These are phyloP conservation scores for Volvariella surrecta DNA, from an alignment of 1,284 basidiomycete genomes.

Conservation along the genomic window DNA sequence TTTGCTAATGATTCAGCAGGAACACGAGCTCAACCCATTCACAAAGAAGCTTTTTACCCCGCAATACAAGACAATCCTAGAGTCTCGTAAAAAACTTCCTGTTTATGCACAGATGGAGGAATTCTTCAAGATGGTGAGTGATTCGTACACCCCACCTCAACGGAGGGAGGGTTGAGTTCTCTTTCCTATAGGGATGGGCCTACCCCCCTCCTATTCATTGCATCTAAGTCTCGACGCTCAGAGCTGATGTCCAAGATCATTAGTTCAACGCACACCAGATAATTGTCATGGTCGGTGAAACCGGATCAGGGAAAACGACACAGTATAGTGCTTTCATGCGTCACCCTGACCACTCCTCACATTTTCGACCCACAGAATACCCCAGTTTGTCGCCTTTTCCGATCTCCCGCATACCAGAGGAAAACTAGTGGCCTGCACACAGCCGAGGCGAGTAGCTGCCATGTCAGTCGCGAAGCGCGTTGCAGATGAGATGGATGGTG, in stretches of 20 bases:
- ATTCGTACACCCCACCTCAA: conserved; percentile 11
- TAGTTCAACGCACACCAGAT: conserved; percentile 86
- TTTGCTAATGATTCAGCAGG: conserved; percentile 49
- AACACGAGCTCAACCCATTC: conserved; percentile 85
- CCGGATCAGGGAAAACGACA: conserved; percentile 97
- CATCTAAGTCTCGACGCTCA: conserved; percentile 14
- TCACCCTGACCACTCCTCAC: conserved; percentile 8
- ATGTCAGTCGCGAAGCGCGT: conserved; percentile 99
- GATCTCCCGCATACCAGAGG: conserved; percentile 86
- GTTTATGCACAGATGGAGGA: conserved; percentile 93
- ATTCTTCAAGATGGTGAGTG: conserved; percentile 75
- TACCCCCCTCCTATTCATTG: conserved; percentile 18
- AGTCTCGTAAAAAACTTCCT: conserved; percentile 81
- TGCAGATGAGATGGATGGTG: conserved; percentile 96
- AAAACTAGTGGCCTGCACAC: conserved; percentile 94
- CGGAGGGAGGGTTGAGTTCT: conserved; percentile 31
- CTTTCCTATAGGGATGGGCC: conserved; percentile 24
- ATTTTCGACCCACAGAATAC: conserved; percentile 50
- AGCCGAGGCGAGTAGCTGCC: conserved; percentile 94
- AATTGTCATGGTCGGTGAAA: conserved; percentile 96
- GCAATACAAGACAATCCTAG: conserved; percentile 84
- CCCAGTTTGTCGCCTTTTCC: conserved; percentile 92
- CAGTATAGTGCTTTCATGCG: conserved; percentile 50
- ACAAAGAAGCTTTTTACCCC: conserved; percentile 70
- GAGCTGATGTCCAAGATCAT: conserved; percentile 23